Percentiles rank a stretch among this genome's conserved stretches.
Evolutionary conservation across 148 eudicot species (phyloP).

Genomic region (Camellia granthamiana): DNA sequence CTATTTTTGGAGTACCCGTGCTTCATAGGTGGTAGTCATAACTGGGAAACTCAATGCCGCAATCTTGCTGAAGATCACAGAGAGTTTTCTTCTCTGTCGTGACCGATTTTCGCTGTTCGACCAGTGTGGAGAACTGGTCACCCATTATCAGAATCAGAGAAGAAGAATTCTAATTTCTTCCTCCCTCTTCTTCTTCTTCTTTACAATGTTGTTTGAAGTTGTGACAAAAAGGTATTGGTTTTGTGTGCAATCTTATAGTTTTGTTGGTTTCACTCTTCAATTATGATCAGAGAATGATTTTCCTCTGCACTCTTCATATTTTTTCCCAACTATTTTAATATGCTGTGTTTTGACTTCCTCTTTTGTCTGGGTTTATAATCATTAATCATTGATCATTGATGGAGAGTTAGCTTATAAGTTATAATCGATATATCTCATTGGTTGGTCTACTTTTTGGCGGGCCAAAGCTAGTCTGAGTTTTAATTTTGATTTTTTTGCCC

Average conservation of each 20-base stretch:
- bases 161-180: slow-evolving; percentile 9
- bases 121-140: slow-evolving; percentile 54
- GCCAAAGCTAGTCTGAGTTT: not conserved
- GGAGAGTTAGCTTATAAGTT: slow-evolving; percentile 4
- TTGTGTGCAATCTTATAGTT: slow-evolving; percentile 4
- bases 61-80: slow-evolving; percentile 37
- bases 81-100: slow-evolving; percentile 51
- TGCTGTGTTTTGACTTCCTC: not conserved
- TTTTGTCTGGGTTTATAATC: slow-evolving; percentile 10
- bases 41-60: slow-evolving; percentile 70
- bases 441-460: slow-evolving; percentile 43
- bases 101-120: slow-evolving; percentile 45
- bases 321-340: not conserved
- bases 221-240: not conserved
- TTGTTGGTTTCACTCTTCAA: slow-evolving; percentile 8
- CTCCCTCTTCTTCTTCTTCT: not conserved
- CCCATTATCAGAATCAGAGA: slow-evolving; percentile 53
- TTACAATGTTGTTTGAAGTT: not conserved
- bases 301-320: not conserved
- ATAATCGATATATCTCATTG: slow-evolving; percentile 19
- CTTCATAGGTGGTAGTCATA: slow-evolving; percentile 54
- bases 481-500: too few species aligned
- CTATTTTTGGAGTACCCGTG: too few species aligned
- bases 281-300: not conserved
- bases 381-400: slow-evolving; percentile 20